phyloP scores from a whole-genome alignment of 176 grass and related monocot genomes.

The barley (Hordeum vulgare) region MorexV3_pseudomolecules_assembly NC_058520.1:304076710-304077209 shows the following conservation, averaged over 20 bases:
- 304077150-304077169: slow-evolving; percentile 22
- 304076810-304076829: slow-evolving; percentile 69
- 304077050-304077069: slow-evolving; percentile 76
- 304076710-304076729: no score
- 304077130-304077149: slow-evolving; percentile 79
- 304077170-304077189: neutral
- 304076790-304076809: slow-evolving; percentile 45
- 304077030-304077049: slow-evolving; percentile 58
- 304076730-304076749: no score
- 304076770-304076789: neutral
- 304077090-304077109: slow-evolving; percentile 74
- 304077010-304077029: slow-evolving; percentile 56
- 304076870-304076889: slow-evolving; percentile 72
- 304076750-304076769: neutral
- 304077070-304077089: slow-evolving; percentile 70
- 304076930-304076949: neutral
- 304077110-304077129: slow-evolving; percentile 75
- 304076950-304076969: neutral
- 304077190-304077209: neutral
- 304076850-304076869: slow-evolving; percentile 78
- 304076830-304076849: slow-evolving; percentile 70
- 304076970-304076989: neutral
- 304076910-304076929: neutral
- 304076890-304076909: slow-evolving; percentile 58
- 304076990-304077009: slow-evolving; percentile 57